Conservation (phyloP, 148 eudicot species). For the Camellia japonica region DNA sequence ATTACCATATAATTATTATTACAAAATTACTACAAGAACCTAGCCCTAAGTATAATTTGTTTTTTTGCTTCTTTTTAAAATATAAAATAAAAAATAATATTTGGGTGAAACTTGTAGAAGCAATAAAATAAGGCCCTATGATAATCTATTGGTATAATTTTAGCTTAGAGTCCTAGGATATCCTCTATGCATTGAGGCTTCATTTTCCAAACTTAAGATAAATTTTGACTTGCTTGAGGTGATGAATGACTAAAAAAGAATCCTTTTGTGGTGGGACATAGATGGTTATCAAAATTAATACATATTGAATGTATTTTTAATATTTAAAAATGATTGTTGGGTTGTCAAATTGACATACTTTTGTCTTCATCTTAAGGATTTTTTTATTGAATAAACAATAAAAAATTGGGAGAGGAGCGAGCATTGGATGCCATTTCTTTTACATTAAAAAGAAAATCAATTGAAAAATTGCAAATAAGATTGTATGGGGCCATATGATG, state of each 20-base stretch:
- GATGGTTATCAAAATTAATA: neutral
- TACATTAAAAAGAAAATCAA: neutral
- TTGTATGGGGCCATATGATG: neutral
- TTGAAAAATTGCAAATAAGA: neutral
- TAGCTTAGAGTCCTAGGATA: neutral
- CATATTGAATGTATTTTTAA: neutral
- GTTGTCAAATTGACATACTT: neutral
- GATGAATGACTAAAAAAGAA: neutral
- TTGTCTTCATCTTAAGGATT: neutral
- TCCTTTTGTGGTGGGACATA: conserved; percentile 7
- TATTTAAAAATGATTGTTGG: neutral
- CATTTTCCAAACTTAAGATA: neutral
- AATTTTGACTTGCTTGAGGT: neutral
- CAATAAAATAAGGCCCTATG: neutral
- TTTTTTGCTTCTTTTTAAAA: no score
- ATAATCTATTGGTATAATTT: neutral
- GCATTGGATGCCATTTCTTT: neutral
- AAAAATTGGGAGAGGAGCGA: neutral
- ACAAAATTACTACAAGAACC: neutral
- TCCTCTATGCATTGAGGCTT: neutral
- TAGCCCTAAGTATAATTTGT: neutral
- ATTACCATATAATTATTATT: neutral
- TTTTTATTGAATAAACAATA: neutral
- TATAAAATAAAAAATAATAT: neutral
- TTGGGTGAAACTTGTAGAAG: neutral